Evolutionary conservation across 345 rosid species (phyloP).

Genomic region (Gossypium arboreum): DNA sequence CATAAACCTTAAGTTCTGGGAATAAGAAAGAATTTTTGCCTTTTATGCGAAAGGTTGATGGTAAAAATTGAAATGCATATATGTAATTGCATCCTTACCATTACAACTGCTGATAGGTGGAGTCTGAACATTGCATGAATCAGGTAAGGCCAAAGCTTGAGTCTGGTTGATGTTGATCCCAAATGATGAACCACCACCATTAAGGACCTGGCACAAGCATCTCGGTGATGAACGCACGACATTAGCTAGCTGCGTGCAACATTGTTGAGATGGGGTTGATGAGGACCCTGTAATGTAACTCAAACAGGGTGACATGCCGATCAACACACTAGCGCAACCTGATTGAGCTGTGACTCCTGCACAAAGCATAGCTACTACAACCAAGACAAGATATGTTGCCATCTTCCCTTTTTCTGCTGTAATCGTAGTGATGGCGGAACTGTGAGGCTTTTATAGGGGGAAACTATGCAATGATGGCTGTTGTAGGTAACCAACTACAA

Average conservation of each 20-base stretch:
- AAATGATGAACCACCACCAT: constrained; percentile 55
- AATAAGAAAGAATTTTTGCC: background rate
- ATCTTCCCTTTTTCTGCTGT: constrained; percentile 30
- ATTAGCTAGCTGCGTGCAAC: constrained; percentile 65
- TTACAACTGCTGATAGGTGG: constrained; percentile 64
- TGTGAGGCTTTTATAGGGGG: constrained; percentile 28
- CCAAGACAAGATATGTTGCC: constrained; percentile 29
- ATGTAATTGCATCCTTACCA: constrained; percentile 32
- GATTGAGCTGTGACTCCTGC: constrained; percentile 51
- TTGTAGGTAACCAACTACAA: constrained; percentile 40
- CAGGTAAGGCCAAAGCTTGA: constrained; percentile 66
- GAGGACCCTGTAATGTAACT: constrained; percentile 60
- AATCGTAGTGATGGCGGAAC: constrained; percentile 14
- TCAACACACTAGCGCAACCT: constrained; percentile 47
- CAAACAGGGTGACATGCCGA: constrained; percentile 72
- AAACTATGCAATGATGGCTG: constrained; percentile 6
- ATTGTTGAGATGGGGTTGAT: constrained; percentile 57
- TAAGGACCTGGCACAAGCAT: constrained; percentile 34
- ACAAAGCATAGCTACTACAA: constrained; percentile 32
- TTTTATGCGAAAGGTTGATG: background rate
- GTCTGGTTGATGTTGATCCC: constrained; percentile 63
- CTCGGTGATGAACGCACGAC: constrained; percentile 48
- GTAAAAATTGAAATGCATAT: background rate
- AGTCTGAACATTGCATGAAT: constrained; percentile 76
- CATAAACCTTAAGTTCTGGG: background rate